Base-by-base conservation (phyloP, 352 stramenopile genomes). In the Globisporangium spinosum region DNA sequence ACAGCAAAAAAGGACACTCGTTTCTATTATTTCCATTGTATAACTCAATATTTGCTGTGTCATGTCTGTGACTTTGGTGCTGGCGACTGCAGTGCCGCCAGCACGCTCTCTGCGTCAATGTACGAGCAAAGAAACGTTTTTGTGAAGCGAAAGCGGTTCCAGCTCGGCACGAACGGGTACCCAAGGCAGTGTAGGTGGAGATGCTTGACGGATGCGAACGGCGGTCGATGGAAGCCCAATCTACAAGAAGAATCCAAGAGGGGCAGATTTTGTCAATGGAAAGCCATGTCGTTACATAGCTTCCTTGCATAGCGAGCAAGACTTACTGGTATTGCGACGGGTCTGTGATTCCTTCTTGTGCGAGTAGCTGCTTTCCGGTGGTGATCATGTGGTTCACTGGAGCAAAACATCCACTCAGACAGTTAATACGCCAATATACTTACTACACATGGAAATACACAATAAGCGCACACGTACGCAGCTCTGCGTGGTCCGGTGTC, bases 151-250 rank as follows among this genome's bases (percentile, higher is more conserved):
- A 90, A 70, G 7, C 74, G 78, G 58, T 91, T 89, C 85, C 83
- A 93, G 1, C 57, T 67, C 0, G 81, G 83, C 6, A 80, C 58
- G 61, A 93, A 91, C 5, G 83, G 85, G 10, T 85, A 62, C 17
- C 83, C 83, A 15, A 93, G 69, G 64, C 82, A 93, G 59, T 93
- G 85, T 60, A 93, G 67, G 51, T 93, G 85, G 32, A 93, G 64
- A 55, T 93, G 85, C n/a, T 77, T 71, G 15, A 93, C 78, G 0
- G 85, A 93, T 6, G 82, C 77, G 65, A 91, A 93, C 34, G 80
- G 83, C 22, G 80, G 80, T 15, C 76, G 79, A 59, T 93, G 85
- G 71, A 93, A 93, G 38, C 85, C 85, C 35, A 93, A 70, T 65
- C 85, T 93, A 25, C 1, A 20, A 23, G 53, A 58, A n/a, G 7